phyloP scores from a whole-genome alignment of 805 yeast species.

The Candida broadrunensis region DNA sequence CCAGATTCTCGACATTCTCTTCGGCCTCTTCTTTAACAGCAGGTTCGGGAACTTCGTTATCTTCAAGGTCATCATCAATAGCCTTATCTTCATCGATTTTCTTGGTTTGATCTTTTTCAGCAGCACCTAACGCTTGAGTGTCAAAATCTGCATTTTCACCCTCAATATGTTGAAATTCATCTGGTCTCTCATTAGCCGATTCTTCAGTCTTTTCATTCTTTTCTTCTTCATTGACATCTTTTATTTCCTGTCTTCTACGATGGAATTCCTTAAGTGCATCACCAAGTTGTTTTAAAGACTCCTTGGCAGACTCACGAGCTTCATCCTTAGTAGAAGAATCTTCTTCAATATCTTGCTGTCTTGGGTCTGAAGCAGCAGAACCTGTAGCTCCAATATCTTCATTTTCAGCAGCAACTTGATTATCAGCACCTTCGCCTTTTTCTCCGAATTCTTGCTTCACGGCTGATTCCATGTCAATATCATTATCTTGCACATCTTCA shows the following conservation, averaged over 20 bases:
- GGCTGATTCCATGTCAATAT: slow-evolving; percentile 55
- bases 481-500: slow-evolving; percentile 40
- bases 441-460: slow-evolving; percentile 58
- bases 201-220: slow-evolving; percentile 53
- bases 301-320: slow-evolving; percentile 66
- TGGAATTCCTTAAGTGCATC: slow-evolving; percentile 90
- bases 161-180: slow-evolving; percentile 80
- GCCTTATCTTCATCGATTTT: slow-evolving; percentile 77
- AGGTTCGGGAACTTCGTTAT: slow-evolving; percentile 21
- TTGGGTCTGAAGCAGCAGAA: slow-evolving; percentile 34
- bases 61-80: slow-evolving; percentile 61
- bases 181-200: slow-evolving; percentile 66
- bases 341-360: slow-evolving; percentile 42
- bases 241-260: slow-evolving; percentile 83
- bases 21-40: slow-evolving; percentile 27
- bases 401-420: slow-evolving; percentile 53
- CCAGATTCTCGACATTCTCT: slow-evolving; percentile 21
- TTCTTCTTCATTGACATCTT: slow-evolving; percentile 51
- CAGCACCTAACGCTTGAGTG: slow-evolving; percentile 92
- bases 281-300: slow-evolving; percentile 84
- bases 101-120: slow-evolving; percentile 75
- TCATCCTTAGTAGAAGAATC: slow-evolving; percentile 42
- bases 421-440: slow-evolving; percentile 62
- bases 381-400: slow-evolving; percentile 72
- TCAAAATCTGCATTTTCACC: slow-evolving; percentile 75